Evolutionary conservation across 78 protist species (phyloP).

Genomic region (Dictyostelium intermedium): DNA sequence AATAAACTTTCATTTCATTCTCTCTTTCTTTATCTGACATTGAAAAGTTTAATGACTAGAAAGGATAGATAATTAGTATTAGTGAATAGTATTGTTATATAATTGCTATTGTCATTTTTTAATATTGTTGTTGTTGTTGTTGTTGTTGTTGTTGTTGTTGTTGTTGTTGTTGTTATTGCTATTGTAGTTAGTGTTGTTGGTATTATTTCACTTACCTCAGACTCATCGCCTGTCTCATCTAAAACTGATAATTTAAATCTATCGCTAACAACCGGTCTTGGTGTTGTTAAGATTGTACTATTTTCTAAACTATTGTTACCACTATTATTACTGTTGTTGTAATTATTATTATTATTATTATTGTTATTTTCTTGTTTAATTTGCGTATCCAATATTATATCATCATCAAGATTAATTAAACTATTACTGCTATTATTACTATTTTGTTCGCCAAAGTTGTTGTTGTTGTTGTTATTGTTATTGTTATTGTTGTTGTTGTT

Average conservation of each 20-base stretch:
- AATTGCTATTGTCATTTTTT: too few relatives aligned
- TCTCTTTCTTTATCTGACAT: constrained; percentile 74
- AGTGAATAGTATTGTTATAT: not conserved
- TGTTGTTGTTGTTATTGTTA: not conserved
- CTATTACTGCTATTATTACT: not conserved
- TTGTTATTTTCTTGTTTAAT: not conserved
- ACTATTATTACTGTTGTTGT: not conserved
- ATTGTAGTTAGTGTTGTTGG: too few relatives aligned
- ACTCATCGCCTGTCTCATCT: constrained; percentile 62
- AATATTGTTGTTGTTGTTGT: too few relatives aligned
- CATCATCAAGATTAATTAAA: constrained; percentile 10
- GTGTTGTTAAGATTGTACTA: not conserved
- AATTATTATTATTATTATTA: not conserved
- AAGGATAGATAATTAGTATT: not conserved
- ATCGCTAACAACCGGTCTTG: constrained; percentile 5
- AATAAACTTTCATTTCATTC: constrained; percentile 62
- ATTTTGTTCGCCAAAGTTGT: not conserved
- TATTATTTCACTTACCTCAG: constrained; percentile 14
- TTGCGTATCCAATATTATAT: not conserved
- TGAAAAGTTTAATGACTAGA: constrained; percentile 52
- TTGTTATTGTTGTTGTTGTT: not conserved
- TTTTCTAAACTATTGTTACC: not conserved
- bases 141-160: too few relatives aligned
- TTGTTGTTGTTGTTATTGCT: too few relatives aligned
- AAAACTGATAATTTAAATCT: constrained; percentile 64